Percentiles rank a stretch among this genome's conserved stretches.
These are phyloP conservation scores for Psilocybe azurescens DNA, from an alignment of 768 basidiomycete species.

Conservation along the genomic window DNA sequence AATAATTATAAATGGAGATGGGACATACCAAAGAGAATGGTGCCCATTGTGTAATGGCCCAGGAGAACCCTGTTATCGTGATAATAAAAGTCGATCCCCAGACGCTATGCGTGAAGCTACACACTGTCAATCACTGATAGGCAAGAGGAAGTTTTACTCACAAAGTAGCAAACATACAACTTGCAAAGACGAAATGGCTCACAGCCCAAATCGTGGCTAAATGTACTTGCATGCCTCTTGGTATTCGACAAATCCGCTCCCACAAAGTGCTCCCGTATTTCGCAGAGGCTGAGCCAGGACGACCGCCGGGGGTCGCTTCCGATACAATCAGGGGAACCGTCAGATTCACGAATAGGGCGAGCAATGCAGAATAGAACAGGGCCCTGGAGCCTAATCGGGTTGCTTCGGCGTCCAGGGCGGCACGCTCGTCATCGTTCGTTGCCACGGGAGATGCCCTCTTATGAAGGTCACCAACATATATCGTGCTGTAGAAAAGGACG, in stretches of 20 bases:
- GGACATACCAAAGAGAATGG: conserved; percentile 83
- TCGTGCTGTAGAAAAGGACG: conserved; percentile 83
- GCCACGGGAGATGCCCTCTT: conserved; percentile 48
- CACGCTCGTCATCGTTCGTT: conserved; percentile 29
- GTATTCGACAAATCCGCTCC: conserved; percentile 34
- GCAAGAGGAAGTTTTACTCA: conserved; percentile 44
- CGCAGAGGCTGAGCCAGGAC: background rate
- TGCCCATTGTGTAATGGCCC: conserved; percentile 92
- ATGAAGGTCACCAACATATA: conserved; percentile 90
- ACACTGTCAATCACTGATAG: background rate
- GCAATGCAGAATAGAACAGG: conserved; percentile 75
- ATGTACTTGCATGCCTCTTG: conserved; percentile 57
- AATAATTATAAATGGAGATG: background rate
- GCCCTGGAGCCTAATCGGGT: conserved; percentile 87
- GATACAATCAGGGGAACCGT: conserved; percentile 70
- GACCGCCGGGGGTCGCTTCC: conserved; percentile 27
- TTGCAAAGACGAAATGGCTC: conserved; percentile 74
- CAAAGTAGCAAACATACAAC: conserved; percentile 85
- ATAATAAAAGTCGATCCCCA: conserved; percentile 77
- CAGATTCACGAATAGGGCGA: conserved; percentile 72
- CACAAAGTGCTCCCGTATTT: conserved; percentile 14
- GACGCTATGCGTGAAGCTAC: conserved; percentile 75
- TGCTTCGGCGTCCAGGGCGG: conserved; percentile 62
- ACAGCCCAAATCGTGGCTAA: conserved; percentile 79
- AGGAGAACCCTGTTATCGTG: conserved; percentile 85